These are phyloP conservation scores for Alternaria brassicicola DNA, from an alignment of 2,329 filamentous ascomycete species.

Conservation along the genomic window DNA sequence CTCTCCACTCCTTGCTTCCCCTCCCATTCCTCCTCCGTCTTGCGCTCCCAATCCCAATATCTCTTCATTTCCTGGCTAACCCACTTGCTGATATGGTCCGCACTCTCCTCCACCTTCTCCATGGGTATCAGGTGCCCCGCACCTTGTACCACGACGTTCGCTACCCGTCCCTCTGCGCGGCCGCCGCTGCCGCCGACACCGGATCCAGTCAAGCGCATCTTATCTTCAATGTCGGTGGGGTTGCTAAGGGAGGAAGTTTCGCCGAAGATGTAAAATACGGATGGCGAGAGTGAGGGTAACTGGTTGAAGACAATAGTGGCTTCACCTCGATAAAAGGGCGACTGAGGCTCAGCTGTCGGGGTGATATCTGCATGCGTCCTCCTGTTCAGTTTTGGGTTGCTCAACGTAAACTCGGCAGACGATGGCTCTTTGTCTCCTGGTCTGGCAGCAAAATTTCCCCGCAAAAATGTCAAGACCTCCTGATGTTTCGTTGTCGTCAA, in stretches of 20 bases:
- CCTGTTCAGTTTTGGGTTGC: conserved; percentile 44
- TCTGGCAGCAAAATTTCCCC: conserved; percentile 61
- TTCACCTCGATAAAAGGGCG: conserved; percentile 72
- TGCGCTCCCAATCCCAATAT: conserved; percentile 45
- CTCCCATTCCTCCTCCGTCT: conserved; percentile 42
- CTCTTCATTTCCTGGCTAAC: conserved; percentile 45
- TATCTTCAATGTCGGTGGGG: conserved; percentile 59
- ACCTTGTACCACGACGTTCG: conserved; percentile 66
- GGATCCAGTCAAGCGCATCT: conserved; percentile 67
- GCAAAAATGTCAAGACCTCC: conserved; percentile 79
- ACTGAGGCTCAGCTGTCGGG: conserved; percentile 41
- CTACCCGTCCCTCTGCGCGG: conserved; percentile 68
- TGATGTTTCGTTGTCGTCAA: conserved; percentile 85
- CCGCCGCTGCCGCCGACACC: conserved; percentile 73
- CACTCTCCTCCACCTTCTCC: conserved; percentile 73
- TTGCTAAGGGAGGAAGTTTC: conserved; percentile 60
- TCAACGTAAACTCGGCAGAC: conserved; percentile 32
- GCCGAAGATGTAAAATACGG: conserved; percentile 70
- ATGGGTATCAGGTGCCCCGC: conserved; percentile 83
- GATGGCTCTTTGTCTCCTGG: conserved; percentile 54
- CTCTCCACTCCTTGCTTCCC: conserved; percentile 38
- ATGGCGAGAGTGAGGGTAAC: conserved; percentile 67
- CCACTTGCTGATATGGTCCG: conserved; percentile 56
- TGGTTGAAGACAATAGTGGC: conserved; percentile 61
- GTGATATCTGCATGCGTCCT: conserved; percentile 54